phyloP scores from a whole-genome alignment of 2,329 filamentous ascomycete genomes.

The Lomentospora prolificans region DNA sequence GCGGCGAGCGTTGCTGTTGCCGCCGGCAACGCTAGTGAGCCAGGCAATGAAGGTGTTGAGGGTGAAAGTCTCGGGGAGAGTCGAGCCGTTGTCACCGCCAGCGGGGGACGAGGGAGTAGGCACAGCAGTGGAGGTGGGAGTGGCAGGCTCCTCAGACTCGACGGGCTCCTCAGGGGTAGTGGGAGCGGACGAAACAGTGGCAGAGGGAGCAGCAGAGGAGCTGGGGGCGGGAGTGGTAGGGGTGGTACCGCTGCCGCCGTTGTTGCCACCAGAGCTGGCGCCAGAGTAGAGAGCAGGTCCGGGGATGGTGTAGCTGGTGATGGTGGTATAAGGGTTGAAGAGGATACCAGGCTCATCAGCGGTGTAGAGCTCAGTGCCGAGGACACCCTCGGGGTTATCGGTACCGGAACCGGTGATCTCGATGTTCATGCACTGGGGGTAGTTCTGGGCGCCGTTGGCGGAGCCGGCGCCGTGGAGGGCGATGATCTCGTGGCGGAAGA shows the following conservation, averaged over 20 bases:
- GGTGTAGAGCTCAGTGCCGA: conserved; percentile 20
- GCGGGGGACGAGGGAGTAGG: not conserved
- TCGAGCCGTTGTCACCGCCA: not conserved
- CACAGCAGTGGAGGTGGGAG: not conserved
- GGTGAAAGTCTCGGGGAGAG: conserved; percentile 9
- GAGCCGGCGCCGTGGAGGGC: conserved; percentile 33
- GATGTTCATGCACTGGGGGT: conserved; percentile 41
- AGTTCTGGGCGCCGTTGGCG: conserved; percentile 38
- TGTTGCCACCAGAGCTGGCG: conserved; percentile 1
- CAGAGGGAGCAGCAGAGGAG: not conserved
- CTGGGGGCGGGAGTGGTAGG: not conserved
- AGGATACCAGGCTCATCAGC: conserved; percentile 21
- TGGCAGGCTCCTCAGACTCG: not conserved
- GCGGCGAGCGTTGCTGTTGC: not conserved
- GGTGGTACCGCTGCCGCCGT: not conserved
- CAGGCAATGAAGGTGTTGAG: conserved; percentile 10
- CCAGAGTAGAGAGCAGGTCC: conserved; percentile 17
- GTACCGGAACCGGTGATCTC: conserved; percentile 31
- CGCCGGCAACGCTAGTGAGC: not conserved
- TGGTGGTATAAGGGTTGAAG: conserved; percentile 22
- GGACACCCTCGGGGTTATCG: conserved; percentile 21
- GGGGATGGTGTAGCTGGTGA: conserved; percentile 17
- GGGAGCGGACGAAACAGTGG: not conserved
- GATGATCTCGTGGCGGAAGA: conserved; percentile 42
- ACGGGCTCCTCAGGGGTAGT: not conserved